These are phyloP conservation scores for Fomitopsis pinicola DNA, from an alignment of 1,284 basidiomycete species.

Conservation along the genomic window DNA sequence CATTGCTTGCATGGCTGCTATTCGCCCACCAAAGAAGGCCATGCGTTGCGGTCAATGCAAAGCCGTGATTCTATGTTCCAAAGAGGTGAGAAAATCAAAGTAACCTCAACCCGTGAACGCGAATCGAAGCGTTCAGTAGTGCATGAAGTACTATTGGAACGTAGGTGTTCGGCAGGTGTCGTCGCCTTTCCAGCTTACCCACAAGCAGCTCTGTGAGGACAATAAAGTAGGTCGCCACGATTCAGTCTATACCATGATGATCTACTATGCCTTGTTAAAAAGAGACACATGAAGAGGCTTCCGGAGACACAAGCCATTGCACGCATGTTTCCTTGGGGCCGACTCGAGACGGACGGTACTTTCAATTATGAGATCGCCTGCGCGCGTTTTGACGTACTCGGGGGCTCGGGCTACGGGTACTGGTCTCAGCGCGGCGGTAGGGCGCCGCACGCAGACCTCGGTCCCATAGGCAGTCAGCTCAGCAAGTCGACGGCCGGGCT, in stretches of 20 bases:
- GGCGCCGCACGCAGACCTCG: background rate
- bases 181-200: background rate
- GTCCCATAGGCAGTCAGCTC: background rate
- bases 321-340: background rate
- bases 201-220: background rate
- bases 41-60: background rate
- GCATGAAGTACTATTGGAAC: background rate
- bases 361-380: background rate
- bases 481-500: background rate
- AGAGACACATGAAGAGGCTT: background rate
- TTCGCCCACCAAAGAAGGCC: background rate
- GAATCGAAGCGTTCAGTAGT: background rate
- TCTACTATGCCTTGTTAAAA: background rate
- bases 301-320: background rate
- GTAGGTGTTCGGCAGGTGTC: background rate
- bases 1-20: slow-evolving; percentile 10
- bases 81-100: background rate
- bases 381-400: background rate
- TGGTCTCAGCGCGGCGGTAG: background rate
- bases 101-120: too few species aligned
- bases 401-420: background rate
- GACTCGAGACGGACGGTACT: background rate
- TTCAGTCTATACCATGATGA: background rate
- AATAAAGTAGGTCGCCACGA: background rate
- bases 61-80: background rate